Percentiles rank a stretch among this genome's conserved stretches.
Evolutionary conservation across 257 asterid species (phyloP).

Genomic region (Marsdenia floribunda): DNA sequence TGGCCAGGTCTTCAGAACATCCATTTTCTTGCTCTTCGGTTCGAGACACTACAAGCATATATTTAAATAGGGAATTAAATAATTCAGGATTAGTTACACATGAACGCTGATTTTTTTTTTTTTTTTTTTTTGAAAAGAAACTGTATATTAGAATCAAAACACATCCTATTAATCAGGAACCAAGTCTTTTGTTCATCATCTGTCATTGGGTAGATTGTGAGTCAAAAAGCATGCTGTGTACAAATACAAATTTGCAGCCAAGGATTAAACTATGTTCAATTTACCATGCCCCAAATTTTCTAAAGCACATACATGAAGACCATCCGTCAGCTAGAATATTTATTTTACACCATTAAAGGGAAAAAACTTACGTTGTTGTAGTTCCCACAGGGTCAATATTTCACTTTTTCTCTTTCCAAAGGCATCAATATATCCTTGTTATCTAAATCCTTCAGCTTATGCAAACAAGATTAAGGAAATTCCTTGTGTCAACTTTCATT

Average conservation of each 20-base stretch:
- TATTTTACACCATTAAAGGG: background rate
- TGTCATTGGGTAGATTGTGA: background rate
- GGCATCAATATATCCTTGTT: background rate
- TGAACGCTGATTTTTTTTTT: background rate
- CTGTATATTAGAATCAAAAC: background rate
- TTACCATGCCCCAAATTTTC: background rate
- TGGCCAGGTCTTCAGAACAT: slow-evolving; percentile 51
- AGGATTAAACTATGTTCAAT: background rate
- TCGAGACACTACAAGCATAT: slow-evolving; percentile 58
- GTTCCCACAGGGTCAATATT: background rate
- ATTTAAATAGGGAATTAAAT: slow-evolving; percentile 16
- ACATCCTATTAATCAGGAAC: background rate
- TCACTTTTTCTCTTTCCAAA: background rate
- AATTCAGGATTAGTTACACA: background rate
- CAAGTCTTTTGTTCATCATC: background rate
- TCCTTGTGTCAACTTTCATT: background rate
- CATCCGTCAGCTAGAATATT: slow-evolving; percentile 1
- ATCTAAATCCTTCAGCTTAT: slow-evolving; percentile 5
- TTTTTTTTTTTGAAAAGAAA: background rate
- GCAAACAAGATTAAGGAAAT: background rate
- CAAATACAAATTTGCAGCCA: background rate
- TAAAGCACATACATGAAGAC: background rate
- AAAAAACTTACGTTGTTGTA: background rate
- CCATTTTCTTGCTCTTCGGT: slow-evolving; percentile 71
- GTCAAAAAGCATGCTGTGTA: background rate